Percentiles rank a stretch among this genome's conserved stretches.
These are phyloP conservation scores for Penicillium maclennaniae DNA, from an alignment of 495 filamentous ascomycete species.

Conservation along the genomic window DNA sequence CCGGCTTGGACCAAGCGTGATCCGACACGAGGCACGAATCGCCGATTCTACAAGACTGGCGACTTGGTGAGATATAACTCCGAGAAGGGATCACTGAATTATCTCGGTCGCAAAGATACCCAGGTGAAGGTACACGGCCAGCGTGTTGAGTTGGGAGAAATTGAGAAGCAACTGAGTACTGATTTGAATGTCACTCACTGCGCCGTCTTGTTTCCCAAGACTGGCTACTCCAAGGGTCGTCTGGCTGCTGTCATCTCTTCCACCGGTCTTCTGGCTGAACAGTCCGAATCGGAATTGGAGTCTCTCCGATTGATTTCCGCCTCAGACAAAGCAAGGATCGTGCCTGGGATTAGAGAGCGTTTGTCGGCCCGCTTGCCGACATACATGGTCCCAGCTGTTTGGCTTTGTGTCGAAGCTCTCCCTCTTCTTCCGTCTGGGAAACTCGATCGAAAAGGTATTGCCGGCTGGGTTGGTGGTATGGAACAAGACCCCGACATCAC, in stretches of 20 bases:
- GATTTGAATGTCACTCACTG: slow-evolving; percentile 36
- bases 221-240: slow-evolving; percentile 36
- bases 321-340: slow-evolving; percentile 21
- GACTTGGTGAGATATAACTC: slow-evolving; percentile 60
- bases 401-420: slow-evolving; percentile 46
- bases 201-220: slow-evolving; percentile 41
- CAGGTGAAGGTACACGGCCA: slow-evolving; percentile 69
- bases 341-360: slow-evolving; percentile 31
- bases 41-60: slow-evolving; percentile 65
- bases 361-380: slow-evolving; percentile 35
- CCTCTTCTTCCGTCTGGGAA: slow-evolving; percentile 53
- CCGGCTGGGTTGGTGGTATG: slow-evolving; percentile 33
- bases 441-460: slow-evolving; percentile 44
- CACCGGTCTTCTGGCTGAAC: slow-evolving; percentile 19
- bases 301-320: slow-evolving; percentile 25
- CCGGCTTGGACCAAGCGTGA: slow-evolving; percentile 34
- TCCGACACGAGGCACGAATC: slow-evolving; percentile 14
- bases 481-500: slow-evolving; percentile 26
- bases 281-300: slow-evolving; percentile 18
- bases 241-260: slow-evolving; percentile 39
- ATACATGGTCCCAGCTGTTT: slow-evolving; percentile 56
- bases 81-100: slow-evolving; percentile 53
- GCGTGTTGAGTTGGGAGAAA: slow-evolving; percentile 61
- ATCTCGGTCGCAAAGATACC: slow-evolving; percentile 60
- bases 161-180: slow-evolving; percentile 51